Conservation (phyloP, 2,329 filamentous ascomycete genomes). For the Ophiocordyceps camponoti-leonardi region DNA sequence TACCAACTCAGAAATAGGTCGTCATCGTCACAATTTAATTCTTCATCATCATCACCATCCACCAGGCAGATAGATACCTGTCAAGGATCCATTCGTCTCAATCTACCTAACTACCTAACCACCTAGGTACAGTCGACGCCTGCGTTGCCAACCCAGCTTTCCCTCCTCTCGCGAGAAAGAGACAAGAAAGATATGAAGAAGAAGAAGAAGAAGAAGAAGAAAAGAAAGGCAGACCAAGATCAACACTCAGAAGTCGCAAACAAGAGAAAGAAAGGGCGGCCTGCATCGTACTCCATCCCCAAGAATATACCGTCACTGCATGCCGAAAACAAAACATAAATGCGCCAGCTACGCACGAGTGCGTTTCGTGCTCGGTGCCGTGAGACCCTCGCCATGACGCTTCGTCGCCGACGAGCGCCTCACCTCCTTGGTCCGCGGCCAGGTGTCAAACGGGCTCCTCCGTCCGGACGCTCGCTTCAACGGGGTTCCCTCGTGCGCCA, state of each 20-base stretch:
- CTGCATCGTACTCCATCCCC: background rate
- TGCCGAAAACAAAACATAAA: background rate
- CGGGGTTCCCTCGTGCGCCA: constrained; percentile 22
- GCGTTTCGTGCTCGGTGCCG: constrained; percentile 16
- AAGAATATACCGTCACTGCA: background rate
- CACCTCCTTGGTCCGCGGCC: constrained; percentile 46
- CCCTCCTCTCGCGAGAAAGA: background rate
- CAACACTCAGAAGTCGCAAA: constrained; percentile 1
- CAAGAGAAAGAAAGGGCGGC: background rate
- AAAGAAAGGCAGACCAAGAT: constrained; percentile 2
- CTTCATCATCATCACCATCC: too few relatives aligned
- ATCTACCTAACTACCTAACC: constrained; percentile 1
- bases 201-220: constrained; percentile 1
- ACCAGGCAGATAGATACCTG: too few relatives aligned
- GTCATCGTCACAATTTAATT: too few relatives aligned
- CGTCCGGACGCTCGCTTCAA: constrained; percentile 18
- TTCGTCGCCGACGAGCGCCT: constrained; percentile 24
- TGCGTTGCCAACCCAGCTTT: background rate
- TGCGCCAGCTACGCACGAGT: constrained; percentile 12
- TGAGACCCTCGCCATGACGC: constrained; percentile 18
- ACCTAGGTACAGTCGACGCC: background rate
- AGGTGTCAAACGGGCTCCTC: constrained; percentile 48
- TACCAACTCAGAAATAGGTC: too few relatives aligned
- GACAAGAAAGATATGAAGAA: background rate
- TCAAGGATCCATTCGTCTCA: background rate